Evolutionary conservation across 495 filamentous ascomycete species (phyloP), one percentile per base, ranked within the genome.

Genomic region (Usnea hakonensis): DNA sequence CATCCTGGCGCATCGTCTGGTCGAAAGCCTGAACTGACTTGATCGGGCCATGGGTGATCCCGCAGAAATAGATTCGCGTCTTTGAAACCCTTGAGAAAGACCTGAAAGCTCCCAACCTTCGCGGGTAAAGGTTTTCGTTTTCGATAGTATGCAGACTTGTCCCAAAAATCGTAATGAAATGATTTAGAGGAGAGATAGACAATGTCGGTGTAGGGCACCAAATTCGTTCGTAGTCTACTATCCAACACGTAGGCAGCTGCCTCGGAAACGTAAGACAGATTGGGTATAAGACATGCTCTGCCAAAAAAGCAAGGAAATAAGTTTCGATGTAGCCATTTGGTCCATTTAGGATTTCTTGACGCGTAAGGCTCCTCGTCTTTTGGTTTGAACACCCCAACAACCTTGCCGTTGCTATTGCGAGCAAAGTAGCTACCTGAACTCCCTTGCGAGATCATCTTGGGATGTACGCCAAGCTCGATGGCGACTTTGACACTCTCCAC

Each of bases 311-410:
- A 99, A 32, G 94, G 94, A 70, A 99, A 97, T 68, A 99, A 71
- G 72, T 94, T 95, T 64, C 90, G 79, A 71, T 95, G 90, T 75
- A 95, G 86, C 90, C 90, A 95, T 76, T 95, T 95, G 68, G 90
- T 95, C 90, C 90, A 94, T 72, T 95, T 95, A 26, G 90, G 90
- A 70, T 95, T 95, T 58, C 89, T 85, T 16, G 88, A 89, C 10
- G 89, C 94, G 69, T 94, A 99, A 28, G 94, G 94, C 74, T 99
- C 94, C 74, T 99, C 94, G 72, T 99, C 94, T 75, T 99, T 99
- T 40, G 94, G 94, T 72, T 99, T 99, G 74, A 99, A 97, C 11
- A 99, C 95, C 30, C 91, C 94, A 19, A 99, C 90, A 17, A 96
- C 87, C 74, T 95, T 96, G 23, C 94, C 94, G 26, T 94, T 86